Percentiles rank a stretch among this genome's conserved stretches.
These are phyloP conservation scores for Priceomyces haplophilus DNA, from an alignment of 805 yeast species.

Conservation along the genomic window DNA sequence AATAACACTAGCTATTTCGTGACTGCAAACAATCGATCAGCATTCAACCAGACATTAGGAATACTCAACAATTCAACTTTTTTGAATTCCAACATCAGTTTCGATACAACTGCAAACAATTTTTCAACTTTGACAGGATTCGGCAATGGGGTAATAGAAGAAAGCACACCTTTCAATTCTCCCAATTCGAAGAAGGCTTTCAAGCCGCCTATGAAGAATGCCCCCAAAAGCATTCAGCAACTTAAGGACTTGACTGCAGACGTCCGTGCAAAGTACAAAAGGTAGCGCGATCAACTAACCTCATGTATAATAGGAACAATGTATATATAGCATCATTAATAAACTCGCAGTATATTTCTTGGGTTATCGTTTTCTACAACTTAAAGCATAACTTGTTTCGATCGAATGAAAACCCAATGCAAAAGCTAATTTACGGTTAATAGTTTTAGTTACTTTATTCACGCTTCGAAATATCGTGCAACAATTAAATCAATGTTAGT, in stretches of 20 bases:
- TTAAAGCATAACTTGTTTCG: no score
- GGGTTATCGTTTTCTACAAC: no score
- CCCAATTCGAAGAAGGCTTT: constrained; percentile 18
- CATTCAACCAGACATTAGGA: constrained; percentile 1
- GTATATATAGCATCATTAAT: constrained; percentile 1
- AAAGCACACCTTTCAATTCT: constrained; percentile 35
- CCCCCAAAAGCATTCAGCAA: constrained; percentile 20
- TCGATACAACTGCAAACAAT: constrained; percentile 18
- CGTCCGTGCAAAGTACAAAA: constrained; percentile 23
- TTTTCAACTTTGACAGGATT: constrained; percentile 32
- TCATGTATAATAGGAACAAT: constrained; percentile 1
- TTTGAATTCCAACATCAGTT: constrained; percentile 13
- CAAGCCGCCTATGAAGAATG: constrained; percentile 4
- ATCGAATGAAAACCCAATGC: no score
- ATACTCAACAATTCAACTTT: constrained; percentile 17
- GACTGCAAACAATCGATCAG: constrained; percentile 6
- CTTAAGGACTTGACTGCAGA: constrained; percentile 25
- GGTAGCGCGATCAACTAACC: neutral
- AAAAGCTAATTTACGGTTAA: no score
- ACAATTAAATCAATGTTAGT: no score
- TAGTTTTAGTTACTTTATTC: no score
- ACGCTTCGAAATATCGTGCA: no score
- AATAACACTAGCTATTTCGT: constrained; percentile 6
- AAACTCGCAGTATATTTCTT: no score
- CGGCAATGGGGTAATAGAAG: constrained; percentile 37